phyloP scores from a whole-genome alignment of 106 monocot species.

The Phalaenopsis aphrodite region DNA sequence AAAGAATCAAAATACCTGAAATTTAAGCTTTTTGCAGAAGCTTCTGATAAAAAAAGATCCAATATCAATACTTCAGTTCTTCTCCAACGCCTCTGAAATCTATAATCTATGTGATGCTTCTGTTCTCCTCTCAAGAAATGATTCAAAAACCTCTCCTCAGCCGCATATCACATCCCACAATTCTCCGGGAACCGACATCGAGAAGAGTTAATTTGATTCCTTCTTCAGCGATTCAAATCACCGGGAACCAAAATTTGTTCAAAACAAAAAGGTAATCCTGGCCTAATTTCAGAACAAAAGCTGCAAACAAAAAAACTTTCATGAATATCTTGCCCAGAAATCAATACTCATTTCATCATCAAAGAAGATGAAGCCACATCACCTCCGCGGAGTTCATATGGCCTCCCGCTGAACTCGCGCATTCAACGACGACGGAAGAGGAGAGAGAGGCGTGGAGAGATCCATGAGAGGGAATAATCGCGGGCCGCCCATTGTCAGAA shows the following conservation, averaged over 20 bases:
- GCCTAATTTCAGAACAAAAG: not conserved
- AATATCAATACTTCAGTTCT: not conserved
- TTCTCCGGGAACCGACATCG: not conserved
- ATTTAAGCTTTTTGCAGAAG: not conserved
- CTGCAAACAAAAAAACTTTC: not conserved
- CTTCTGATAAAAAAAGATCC: not conserved
- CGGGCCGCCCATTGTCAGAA: not conserved
- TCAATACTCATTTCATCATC: not conserved
- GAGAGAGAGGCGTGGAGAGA: not conserved
- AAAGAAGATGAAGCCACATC: not conserved
- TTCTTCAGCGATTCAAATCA: not conserved
- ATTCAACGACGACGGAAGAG: not conserved
- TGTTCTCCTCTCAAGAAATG: not conserved
- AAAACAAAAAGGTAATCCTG: not conserved
- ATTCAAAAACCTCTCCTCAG: not conserved
- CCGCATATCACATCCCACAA: not conserved
- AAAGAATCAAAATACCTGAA: conserved; percentile 2
- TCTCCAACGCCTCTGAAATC: not conserved
- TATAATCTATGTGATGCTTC: not conserved
- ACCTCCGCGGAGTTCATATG: not conserved
- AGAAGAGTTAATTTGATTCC: not conserved
- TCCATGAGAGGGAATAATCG: not conserved
- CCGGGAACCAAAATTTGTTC: not conserved
- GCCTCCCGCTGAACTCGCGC: not conserved
- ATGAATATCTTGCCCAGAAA: not conserved